These are phyloP conservation scores for Allium sativum DNA, from an alignment of 106 monocot genomes.

Conservation along the genomic window DNA sequence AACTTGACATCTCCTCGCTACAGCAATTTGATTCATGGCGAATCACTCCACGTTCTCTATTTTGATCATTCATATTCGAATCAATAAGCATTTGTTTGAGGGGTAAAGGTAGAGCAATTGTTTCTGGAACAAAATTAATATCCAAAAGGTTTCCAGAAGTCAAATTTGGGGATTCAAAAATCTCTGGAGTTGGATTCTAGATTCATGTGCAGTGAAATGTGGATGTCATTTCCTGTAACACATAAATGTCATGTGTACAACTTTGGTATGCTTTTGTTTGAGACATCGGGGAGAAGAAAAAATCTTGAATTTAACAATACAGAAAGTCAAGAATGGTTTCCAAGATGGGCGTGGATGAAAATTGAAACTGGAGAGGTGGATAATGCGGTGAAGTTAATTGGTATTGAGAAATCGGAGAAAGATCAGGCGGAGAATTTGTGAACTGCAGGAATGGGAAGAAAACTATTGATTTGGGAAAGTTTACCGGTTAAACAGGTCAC, in stretches of 20 bases:
- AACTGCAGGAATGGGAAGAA: no score
- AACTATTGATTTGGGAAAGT: no score
- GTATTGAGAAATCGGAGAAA: slow-evolving; percentile 8
- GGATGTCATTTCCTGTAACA: slow-evolving; percentile 8
- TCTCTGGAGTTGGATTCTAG: slow-evolving; percentile 40
- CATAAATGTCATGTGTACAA: slow-evolving; percentile 31
- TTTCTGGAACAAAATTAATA: slow-evolving; percentile 55
- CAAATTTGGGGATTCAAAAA: slow-evolving; percentile 47
- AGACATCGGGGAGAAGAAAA: slow-evolving; percentile 22
- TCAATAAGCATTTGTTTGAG: slow-evolving; percentile 46
- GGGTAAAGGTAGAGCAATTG: slow-evolving; percentile 53
- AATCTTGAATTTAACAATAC: neutral
- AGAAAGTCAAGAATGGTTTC: slow-evolving; percentile 18
- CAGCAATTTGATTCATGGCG: slow-evolving; percentile 25
- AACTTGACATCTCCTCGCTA: slow-evolving; percentile 74
- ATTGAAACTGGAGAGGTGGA: slow-evolving; percentile 4
- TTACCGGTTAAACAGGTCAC: no score
- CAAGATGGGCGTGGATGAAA: slow-evolving; percentile 21
- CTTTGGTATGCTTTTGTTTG: slow-evolving; percentile 24
- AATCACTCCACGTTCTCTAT: slow-evolving; percentile 5
- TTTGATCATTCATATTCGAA: slow-evolving; percentile 18
- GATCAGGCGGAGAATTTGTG: slow-evolving; percentile 17
- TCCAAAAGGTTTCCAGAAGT: slow-evolving; percentile 62
- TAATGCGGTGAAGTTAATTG: neutral
- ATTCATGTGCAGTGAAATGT: no score